phyloP scores from a whole-genome alignment of 306 rosid species.

The Rubus idaeus region DNA sequence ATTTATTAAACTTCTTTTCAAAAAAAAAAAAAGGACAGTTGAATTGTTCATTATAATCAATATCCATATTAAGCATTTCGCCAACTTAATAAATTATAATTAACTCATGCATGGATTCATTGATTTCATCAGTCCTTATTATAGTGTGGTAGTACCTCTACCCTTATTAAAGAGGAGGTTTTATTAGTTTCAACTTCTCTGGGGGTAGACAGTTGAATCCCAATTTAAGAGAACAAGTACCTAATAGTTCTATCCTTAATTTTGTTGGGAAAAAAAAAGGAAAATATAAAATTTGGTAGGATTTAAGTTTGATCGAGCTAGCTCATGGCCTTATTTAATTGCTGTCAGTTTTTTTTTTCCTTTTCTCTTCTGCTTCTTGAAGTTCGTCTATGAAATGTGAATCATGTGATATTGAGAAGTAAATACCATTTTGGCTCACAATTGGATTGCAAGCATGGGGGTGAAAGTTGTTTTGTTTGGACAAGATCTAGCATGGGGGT shows the following conservation, averaged over 20 bases:
- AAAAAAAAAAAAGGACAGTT: not conserved
- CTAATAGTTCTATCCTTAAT: not conserved
- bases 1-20: no score
- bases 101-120: slow-evolving; percentile 2
- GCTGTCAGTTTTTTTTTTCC: not conserved
- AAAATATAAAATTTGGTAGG: not conserved
- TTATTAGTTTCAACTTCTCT: slow-evolving; percentile 15
- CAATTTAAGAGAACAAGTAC: slow-evolving; percentile 14
- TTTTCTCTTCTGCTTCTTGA: slow-evolving; percentile 30
- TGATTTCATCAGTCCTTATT: slow-evolving; percentile 10
- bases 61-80: not conserved
- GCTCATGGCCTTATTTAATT: slow-evolving; percentile 8
- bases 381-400: slow-evolving; percentile 2
- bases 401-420: slow-evolving; percentile 1
- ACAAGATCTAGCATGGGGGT: slow-evolving; percentile 17
- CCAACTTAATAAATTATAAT: not conserved
- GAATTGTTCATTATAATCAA: not conserved
- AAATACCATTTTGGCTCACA: not conserved
- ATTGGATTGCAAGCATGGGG: not conserved
- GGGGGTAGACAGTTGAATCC: slow-evolving; percentile 16
- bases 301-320: not conserved
- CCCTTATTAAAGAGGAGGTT: slow-evolving; percentile 19
- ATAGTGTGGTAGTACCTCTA: slow-evolving; percentile 17
- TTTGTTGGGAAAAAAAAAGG: not conserved
- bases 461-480: slow-evolving; percentile 17